A percentile compares a stretch with the other conserved stretches of the same genome.
Conservation (phyloP, 2,329 filamentous ascomycete genomes). For the Colletotrichum eleusines region DNA sequence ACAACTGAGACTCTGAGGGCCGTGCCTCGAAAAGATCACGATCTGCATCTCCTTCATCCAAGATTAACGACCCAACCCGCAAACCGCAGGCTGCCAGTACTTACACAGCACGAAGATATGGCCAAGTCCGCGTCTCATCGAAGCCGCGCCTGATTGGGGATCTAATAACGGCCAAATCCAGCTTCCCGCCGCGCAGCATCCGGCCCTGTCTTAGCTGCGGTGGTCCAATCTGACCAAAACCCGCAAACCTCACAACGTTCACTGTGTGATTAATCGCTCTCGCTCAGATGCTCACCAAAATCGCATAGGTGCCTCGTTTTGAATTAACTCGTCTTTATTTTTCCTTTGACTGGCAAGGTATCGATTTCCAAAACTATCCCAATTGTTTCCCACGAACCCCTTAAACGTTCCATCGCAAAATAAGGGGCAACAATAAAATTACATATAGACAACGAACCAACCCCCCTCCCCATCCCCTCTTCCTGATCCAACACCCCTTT, state of each 20-base stretch:
- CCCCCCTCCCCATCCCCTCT: conserved; percentile 1
- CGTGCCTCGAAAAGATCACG: too few species aligned
- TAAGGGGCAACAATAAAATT: conserved; percentile 31
- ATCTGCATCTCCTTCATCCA: not conserved
- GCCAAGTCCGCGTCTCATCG: not conserved
- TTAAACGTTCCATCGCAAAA: conserved; percentile 14
- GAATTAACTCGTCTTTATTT: not conserved
- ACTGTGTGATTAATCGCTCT: not conserved
- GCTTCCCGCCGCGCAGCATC: not conserved
- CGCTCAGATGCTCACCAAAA: not conserved
- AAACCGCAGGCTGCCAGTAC: not conserved
- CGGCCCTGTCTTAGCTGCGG: not conserved
- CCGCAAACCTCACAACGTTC: not conserved
- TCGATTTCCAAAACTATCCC: conserved; percentile 27
- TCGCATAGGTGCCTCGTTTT: not conserved
- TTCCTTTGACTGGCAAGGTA: conserved; percentile 24
- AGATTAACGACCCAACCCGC: not conserved
- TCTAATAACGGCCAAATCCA: not conserved
- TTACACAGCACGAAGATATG: not conserved
- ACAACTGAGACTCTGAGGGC: not conserved
- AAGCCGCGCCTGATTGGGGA: not conserved
- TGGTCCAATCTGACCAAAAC: too few species aligned
- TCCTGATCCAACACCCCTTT: not conserved
- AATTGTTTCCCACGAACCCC: conserved; percentile 15
- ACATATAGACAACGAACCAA: conserved; percentile 38